phyloP scores from a whole-genome alignment of 208 protist genomes.

The Wallacemonas sp. region DNA sequence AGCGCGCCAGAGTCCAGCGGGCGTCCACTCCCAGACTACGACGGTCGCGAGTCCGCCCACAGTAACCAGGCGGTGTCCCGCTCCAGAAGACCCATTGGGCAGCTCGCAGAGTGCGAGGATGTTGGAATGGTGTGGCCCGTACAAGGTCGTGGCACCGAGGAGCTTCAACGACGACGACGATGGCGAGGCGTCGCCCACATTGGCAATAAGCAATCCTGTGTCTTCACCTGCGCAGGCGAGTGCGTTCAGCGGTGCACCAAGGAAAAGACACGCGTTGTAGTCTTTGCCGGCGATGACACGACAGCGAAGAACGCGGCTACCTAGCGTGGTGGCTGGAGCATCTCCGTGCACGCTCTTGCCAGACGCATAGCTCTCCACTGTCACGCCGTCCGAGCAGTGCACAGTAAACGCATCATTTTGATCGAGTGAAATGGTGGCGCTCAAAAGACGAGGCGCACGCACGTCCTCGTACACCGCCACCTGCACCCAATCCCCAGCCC shows the following conservation, averaged over 20 bases:
- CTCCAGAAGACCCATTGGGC: not conserved
- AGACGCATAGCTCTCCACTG: conserved; percentile 20
- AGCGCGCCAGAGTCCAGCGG: conserved; percentile 1
- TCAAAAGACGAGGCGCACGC: conserved; percentile 57
- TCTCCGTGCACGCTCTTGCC: no score
- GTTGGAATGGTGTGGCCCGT: conserved; percentile 77
- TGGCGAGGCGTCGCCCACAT: not conserved
- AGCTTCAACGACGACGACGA: not conserved
- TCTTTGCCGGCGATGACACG: conserved; percentile 57
- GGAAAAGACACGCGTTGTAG: conserved; percentile 55
- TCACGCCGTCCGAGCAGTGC: conserved; percentile 69
- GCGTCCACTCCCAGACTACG: conserved; percentile 45
- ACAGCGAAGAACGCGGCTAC: conserved; percentile 35
- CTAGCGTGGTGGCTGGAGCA: no score
- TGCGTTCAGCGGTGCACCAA: conserved; percentile 24
- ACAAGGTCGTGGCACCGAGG: conserved; percentile 18
- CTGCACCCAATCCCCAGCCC: conserved; percentile 35
- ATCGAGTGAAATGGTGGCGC: conserved; percentile 20
- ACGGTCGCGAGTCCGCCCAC: conserved; percentile 56
- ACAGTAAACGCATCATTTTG: conserved; percentile 25
- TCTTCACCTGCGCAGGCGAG: conserved; percentile 74
- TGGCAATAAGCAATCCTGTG: conserved; percentile 42
- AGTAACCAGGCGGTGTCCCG: conserved; percentile 45
- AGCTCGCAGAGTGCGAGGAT: conserved; percentile 55
- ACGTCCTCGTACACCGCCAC: conserved; percentile 46